These are phyloP conservation scores for Nicotiana sylvestris DNA, from an alignment of 257 asterid species.

Conservation along the genomic window DNA sequence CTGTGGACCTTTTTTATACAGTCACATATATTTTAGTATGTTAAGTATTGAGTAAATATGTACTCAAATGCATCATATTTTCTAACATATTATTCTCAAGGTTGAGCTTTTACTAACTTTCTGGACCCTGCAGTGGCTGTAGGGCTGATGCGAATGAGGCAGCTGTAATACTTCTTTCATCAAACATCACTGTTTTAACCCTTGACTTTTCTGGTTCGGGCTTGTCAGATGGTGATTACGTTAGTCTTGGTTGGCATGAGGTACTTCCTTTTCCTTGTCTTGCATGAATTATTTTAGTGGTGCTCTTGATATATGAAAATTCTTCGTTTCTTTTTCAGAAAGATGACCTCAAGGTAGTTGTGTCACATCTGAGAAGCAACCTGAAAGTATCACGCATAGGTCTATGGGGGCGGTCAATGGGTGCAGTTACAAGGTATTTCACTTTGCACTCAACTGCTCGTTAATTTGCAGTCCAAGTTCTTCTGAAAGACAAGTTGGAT, in stretches of 20 bases:
- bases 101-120: conserved; percentile 9
- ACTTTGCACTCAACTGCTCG: conserved; percentile 8
- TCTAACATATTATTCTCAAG: neutral
- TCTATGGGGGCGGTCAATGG: conserved; percentile 99
- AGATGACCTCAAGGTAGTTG: conserved; percentile 88
- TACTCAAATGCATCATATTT: neutral
- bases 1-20: neutral
- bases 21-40: neutral
- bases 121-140: conserved; percentile 71
- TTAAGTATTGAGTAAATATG: neutral
- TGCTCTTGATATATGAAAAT: conserved; percentile 10
- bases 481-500: neutral
- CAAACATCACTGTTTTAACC: conserved; percentile 84
- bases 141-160: conserved; percentile 99
- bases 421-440: conserved; percentile 88
- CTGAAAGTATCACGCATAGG: conserved; percentile 73
- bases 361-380: conserved; percentile 75
- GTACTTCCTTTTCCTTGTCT: conserved; percentile 32
- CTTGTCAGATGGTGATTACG: conserved; percentile 85
- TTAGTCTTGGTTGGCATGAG: conserved; percentile 99
- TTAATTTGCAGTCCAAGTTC: neutral
- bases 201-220: conserved; percentile 98
- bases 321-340: conserved; percentile 44
- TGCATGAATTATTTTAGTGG: conserved; percentile 7
- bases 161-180: conserved; percentile 88